Evolutionary conservation across 2,329 filamentous ascomycete species (phyloP), one percentile per base, ranked within the genome.

Genomic region (Pseudogymnoascus sp.): DNA sequence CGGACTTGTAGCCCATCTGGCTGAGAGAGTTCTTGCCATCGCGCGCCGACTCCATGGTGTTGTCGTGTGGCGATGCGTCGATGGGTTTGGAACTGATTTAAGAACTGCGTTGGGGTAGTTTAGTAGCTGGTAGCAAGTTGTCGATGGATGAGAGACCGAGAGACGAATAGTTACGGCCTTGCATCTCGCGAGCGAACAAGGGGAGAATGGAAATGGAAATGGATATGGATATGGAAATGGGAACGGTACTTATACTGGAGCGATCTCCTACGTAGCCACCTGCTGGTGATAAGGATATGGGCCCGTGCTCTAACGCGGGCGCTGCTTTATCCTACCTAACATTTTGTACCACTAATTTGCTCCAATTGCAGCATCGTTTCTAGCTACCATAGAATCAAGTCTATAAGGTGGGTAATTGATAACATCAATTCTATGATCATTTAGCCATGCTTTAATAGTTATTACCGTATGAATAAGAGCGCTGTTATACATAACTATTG

Each of bases 1-100:
- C 86, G 61, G 80, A 78, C 74, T 82, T 83, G 77, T 89, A 89
- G 61, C 86, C 87, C 84, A 89, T 66, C 16, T 41, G 38, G 16
- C 38, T 41, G 38, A 41, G 38, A 41, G 38, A 41, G 16, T 41
- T 41, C 19, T 21, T 41, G 38, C 16, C 38, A 41, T 41, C 38
- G 16, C 38, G 38, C 8, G 38, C 11, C 16, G 38, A 12, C 38
- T 41, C 38, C 38, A 41, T 41, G 38, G 16, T 19, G 38, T 11
- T 41, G 38, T 41, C 38, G 16, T 41, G 38, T 41, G 38, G 3
- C 38, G 38, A 21, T 41, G 16, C 38, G 38, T 41, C 38, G 38
- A 41, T 21, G 38, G 4, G 38, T 41, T 41, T 41, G 38, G 38
- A 41, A 16, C 38, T 12, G 38, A 41, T 41, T 41, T 10, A 41